Evolutionary conservation across 2,329 filamentous ascomycete species (phyloP).

Genomic region (Fusarium subtropicale): DNA sequence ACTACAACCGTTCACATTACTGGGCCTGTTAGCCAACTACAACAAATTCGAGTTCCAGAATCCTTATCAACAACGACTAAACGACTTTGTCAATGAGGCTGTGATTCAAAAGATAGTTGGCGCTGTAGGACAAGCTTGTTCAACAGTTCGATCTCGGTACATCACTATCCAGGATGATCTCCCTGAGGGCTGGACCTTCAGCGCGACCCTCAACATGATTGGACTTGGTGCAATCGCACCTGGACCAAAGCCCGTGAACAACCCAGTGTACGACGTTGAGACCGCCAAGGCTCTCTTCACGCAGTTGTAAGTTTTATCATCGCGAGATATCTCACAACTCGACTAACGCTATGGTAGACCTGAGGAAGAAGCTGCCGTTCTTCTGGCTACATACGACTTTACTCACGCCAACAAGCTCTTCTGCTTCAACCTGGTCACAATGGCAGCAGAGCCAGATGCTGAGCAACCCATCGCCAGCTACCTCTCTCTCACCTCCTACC

Average conservation of each 20-base stretch:
- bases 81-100: slow-evolving; percentile 93
- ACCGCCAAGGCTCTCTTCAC: slow-evolving; percentile 85
- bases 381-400: slow-evolving; percentile 93
- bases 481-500: slow-evolving; percentile 89
- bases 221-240: slow-evolving; percentile 82
- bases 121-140: slow-evolving; percentile 79
- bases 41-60: slow-evolving; percentile 99
- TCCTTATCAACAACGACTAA: slow-evolving; percentile 89
- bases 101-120: slow-evolving; percentile 85
- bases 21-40: slow-evolving; percentile 93
- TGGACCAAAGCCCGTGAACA: slow-evolving; percentile 71
- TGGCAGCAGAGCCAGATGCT: slow-evolving; percentile 68
- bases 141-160: slow-evolving; percentile 77
- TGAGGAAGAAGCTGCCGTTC: slow-evolving; percentile 78
- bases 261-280: slow-evolving; percentile 74
- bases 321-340: rapidly evolving
- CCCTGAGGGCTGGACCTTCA: slow-evolving; percentile 88
- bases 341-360: slow-evolving; percentile 66
- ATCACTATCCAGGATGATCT: slow-evolving; percentile 89
- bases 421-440: slow-evolving; percentile 82
- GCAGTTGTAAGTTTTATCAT: slow-evolving; percentile 72
- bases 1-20: slow-evolving; percentile 81
- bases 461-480: slow-evolving; percentile 84
- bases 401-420: slow-evolving; percentile 95
- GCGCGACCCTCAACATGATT: slow-evolving; percentile 83